Evolutionary conservation across 148 eudicot species (phyloP).

Genomic region (Camellia japonica): DNA sequence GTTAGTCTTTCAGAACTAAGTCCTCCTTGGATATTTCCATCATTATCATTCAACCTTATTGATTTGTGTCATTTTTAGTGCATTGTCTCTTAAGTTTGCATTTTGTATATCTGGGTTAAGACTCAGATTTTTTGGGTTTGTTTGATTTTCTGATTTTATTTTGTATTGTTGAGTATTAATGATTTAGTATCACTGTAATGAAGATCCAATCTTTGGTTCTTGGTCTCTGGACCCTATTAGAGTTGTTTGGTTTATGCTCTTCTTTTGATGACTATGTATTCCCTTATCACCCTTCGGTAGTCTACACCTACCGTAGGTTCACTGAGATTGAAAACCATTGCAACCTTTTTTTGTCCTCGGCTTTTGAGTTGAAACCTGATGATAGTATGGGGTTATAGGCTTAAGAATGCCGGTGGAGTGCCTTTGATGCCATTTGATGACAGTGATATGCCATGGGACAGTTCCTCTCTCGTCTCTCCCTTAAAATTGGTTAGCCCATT

Average conservation of each 20-base stretch:
- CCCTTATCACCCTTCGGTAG: constrained; percentile 3
- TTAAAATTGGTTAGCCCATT: constrained; percentile 12
- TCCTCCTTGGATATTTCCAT: neutral
- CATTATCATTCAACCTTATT: neutral
- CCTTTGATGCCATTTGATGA: constrained; percentile 25
- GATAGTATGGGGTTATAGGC: constrained; percentile 3
- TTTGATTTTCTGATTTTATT: neutral
- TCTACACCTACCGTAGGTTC: constrained; percentile 8
- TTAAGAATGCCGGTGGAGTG: constrained; percentile 14
- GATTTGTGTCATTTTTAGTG: neutral
- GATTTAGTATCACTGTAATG: neutral
- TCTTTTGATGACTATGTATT: constrained; percentile 16
- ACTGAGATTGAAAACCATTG: constrained; percentile 13
- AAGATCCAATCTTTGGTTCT: constrained; percentile 3
- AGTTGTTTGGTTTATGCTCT: neutral
- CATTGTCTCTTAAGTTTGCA: neutral
- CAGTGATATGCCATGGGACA: constrained; percentile 8
- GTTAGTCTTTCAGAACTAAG: constrained; percentile 3
- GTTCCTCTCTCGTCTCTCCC: neutral
- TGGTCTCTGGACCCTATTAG: neutral
- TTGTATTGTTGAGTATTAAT: neutral
- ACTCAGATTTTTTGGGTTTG: neutral
- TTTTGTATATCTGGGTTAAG: neutral
- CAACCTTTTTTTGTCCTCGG: constrained; percentile 14
- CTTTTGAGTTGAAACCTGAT: constrained; percentile 19